Conservation (phyloP, 192 early-diverging fungal species). For the Backusella liffmaniae region DNA sequence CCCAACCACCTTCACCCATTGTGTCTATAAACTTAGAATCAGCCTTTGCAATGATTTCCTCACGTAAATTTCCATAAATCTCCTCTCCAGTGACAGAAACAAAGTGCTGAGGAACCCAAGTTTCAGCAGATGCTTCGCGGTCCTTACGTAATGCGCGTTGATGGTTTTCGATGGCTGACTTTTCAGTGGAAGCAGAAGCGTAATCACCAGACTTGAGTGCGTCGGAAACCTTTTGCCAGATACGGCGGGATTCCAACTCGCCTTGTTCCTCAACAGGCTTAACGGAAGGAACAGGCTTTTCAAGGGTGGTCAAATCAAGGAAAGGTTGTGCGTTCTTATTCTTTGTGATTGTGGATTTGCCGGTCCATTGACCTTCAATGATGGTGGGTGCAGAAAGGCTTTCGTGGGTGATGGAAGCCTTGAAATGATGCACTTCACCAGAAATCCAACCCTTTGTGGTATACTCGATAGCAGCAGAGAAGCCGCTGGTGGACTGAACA, state of each 20-base stretch:
- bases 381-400: constrained; percentile 28
- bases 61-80: constrained; percentile 29
- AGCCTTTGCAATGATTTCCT: constrained; percentile 27
- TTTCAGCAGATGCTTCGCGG: constrained; percentile 53
- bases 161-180: constrained; percentile 65
- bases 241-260: constrained; percentile 64
- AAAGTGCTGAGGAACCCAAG: constrained; percentile 55
- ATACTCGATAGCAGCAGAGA: constrained; percentile 67
- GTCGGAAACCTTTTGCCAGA: constrained; percentile 70
- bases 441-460: constrained; percentile 75
- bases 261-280: constrained; percentile 56
- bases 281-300: constrained; percentile 56
- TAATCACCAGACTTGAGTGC: constrained; percentile 68
- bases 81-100: constrained; percentile 41
- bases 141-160: constrained; percentile 63
- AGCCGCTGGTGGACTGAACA: constrained; percentile 61
- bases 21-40: constrained; percentile 37
- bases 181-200: constrained; percentile 62
- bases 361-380: constrained; percentile 70
- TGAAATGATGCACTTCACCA: constrained; percentile 82
- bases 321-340: constrained; percentile 51
- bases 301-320: constrained; percentile 56
- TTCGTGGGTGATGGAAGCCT: constrained; percentile 42
- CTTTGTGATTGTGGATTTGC: constrained; percentile 58
- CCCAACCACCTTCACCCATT: constrained; percentile 30